Evolutionary conservation across 2,329 filamentous ascomycete genomes (phyloP), one percentile per base, ranked within the genome.

Genomic region (Talaromyces sp.): DNA sequence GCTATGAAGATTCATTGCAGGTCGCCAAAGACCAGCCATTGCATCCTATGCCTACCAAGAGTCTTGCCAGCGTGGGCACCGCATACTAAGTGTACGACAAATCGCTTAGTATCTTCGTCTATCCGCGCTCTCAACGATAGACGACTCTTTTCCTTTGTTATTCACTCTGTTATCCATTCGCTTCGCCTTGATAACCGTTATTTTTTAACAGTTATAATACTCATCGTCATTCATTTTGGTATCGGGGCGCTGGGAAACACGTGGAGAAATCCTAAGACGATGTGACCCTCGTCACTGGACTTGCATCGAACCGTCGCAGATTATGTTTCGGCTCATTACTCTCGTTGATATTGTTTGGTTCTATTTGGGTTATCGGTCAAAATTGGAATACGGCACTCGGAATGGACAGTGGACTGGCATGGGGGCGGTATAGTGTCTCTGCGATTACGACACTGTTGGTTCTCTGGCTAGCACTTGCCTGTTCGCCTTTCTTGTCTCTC

Each of bases 1-100:
- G 94, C 78, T 98, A 97, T 75, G 93, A 97, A 76, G 94, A 97
- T 77, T 78, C 76, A 58, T 68, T 78, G 57, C 75, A 75, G 61
- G 74, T 77, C 57, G 70, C 70, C 64, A 78, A 78, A 69, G 78
- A 80, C 54, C 77, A 78, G 65, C 73, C 77, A 50, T 74, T 80
- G 35, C 77, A 79, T 52, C 75, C 77, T n/a, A 78, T 80, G 72
- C 74, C 78, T 11, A 75, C 76, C n/a, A 79, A 80, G 70, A 75
- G 77, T 63, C 76, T 80, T 58, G 77, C 77, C 47, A 78, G 77
- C 69, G 75, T 79, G 27, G 77, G 77, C 67, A 79, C 78, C 37
- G 78, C 77, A 25, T 80, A 80, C 65, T 80, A 76, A 73, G 65
- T 22, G 6, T 39, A 56, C 27, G 27, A 33, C 47, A 50, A 50